phyloP scores from a whole-genome alignment of 1,284 basidiomycete species.

The Trametes versicolor region DNA sequence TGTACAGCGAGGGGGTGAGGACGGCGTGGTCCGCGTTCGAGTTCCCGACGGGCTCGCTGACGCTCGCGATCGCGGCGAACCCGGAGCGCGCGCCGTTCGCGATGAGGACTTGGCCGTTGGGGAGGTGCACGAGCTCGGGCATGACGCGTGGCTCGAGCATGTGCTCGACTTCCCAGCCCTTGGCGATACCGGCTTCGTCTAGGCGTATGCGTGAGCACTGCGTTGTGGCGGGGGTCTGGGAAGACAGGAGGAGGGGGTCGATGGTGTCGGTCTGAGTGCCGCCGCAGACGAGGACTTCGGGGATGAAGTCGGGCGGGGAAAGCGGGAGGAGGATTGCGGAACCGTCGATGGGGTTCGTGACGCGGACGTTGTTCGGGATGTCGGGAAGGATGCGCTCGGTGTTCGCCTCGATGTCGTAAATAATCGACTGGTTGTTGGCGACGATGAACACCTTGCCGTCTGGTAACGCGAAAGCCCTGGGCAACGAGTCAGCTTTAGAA shows the following conservation, averaged over 20 bases:
- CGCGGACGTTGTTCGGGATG: conserved; percentile 58
- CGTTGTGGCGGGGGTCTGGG: conserved; percentile 52
- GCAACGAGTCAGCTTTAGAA: neutral
- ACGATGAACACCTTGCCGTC: conserved; percentile 56
- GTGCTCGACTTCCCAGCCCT: conserved; percentile 41
- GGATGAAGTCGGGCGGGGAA: conserved; percentile 53
- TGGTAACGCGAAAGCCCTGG: conserved; percentile 38
- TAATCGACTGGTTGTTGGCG: conserved; percentile 53
- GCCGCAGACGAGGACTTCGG: conserved; percentile 61
- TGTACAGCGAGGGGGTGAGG: conserved; percentile 61
- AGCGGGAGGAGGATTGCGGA: conserved; percentile 59
- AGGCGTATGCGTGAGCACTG: conserved; percentile 50
- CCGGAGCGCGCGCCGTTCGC: conserved; percentile 57
- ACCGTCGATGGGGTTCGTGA: conserved; percentile 55
- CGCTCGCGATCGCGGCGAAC: conserved; percentile 55
- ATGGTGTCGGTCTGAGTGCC: conserved; percentile 46
- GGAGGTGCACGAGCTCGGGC: conserved; percentile 60
- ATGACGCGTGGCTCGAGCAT: conserved; percentile 51
- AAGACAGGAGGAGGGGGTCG: conserved; percentile 46
- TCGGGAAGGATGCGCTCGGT: conserved; percentile 53
- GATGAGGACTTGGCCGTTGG: conserved; percentile 61
- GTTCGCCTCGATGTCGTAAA: conserved; percentile 41
- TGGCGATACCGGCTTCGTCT: conserved; percentile 36
- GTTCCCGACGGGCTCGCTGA: conserved; percentile 41
- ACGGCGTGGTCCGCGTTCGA: conserved; percentile 59